Evolutionary conservation across 495 filamentous ascomycete genomes (phyloP).

Genomic region (Hamigera avellanea): DNA sequence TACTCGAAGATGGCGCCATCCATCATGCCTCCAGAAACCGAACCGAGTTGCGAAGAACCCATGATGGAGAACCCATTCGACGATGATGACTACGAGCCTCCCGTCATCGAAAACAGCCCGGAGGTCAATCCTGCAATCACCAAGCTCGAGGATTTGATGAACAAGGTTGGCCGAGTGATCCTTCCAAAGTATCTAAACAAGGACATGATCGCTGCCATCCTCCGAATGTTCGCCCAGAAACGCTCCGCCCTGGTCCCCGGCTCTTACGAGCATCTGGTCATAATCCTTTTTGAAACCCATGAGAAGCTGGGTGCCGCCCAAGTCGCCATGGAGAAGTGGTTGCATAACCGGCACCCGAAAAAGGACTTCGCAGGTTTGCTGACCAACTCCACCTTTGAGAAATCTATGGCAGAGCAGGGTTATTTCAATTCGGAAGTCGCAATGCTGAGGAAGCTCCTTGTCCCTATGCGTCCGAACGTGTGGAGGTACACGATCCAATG

Average conservation of each 20-base stretch:
- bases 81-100: too few species aligned
- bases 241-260: constrained; percentile 11
- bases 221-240: too few species aligned
- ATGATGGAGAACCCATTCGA: too few species aligned
- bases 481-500: constrained; percentile 6
- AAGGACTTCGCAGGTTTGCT: neutral
- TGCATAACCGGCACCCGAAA: constrained; percentile 4
- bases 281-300: constrained; percentile 8
- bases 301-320: constrained; percentile 7
- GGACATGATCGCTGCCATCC: too few species aligned
- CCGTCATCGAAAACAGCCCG: too few species aligned
- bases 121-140: too few species aligned
- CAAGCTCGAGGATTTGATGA: too few species aligned
- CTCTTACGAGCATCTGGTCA: constrained; percentile 13
- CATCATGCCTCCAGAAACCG: too few species aligned
- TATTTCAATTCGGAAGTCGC: constrained; percentile 11
- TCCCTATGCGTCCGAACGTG: constrained; percentile 8
- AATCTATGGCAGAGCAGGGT: constrained; percentile 6
- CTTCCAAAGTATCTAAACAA: too few species aligned
- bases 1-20: too few species aligned
- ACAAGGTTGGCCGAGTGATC: too few species aligned
- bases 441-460: constrained; percentile 12
- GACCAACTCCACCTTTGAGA: constrained; percentile 1
- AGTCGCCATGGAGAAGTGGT: constrained; percentile 6
- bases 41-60: too few species aligned